Base-by-base conservation (phyloP, 495 filamentous ascomycete genomes). In the Penicillium mononematosum region DNA sequence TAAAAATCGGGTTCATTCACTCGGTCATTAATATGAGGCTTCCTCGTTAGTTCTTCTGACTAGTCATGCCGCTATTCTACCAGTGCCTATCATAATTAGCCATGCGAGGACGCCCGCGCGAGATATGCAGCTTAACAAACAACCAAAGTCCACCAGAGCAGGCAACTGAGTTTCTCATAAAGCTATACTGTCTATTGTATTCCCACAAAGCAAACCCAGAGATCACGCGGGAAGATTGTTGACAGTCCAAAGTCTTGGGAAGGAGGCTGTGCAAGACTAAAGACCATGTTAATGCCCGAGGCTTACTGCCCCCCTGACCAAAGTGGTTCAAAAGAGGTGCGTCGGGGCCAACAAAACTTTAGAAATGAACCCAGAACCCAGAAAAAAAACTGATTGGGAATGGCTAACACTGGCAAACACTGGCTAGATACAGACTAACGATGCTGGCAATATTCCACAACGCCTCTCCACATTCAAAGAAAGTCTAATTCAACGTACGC, bases 181-280 rank as follows among this genome's bases (percentile, higher is more conserved):
- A 34, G 45, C 45, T 49, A 19, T 56, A 34, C 16, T 56, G 10
- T 7, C n/a, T 32, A 20, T 32, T 62, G 9, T 19, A 17, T n/a
- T 10, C 31, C 10, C 12, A 34, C 27, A 47, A 25, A 36, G 20
- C 27, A 31, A 36, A 16, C 32, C 32, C 31, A 34, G 5, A n/a
- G 17, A 50, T 50, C 12, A 31, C 32, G 38, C 31, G 38, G 8
- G 4, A 3, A 36, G 16, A 36, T 14, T 38, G 12, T 20, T 36
- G 14, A 27, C 19, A 43, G 20, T 41, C 8, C 14, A 11, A 42
- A 46, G 42, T 46, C 59, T 62, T 58, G 59, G 59, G 55, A 62
- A 54, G 45, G 55, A 55, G 59, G 59, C 59, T 58, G 55, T 61
- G 59, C 55, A 45, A 29, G 22, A 24, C n/a, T 45, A 47, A 32